Percentiles rank a stretch among this genome's conserved stretches.
Conservation (phyloP, 306 rosid species). For the Cicer bijugum region DNA sequence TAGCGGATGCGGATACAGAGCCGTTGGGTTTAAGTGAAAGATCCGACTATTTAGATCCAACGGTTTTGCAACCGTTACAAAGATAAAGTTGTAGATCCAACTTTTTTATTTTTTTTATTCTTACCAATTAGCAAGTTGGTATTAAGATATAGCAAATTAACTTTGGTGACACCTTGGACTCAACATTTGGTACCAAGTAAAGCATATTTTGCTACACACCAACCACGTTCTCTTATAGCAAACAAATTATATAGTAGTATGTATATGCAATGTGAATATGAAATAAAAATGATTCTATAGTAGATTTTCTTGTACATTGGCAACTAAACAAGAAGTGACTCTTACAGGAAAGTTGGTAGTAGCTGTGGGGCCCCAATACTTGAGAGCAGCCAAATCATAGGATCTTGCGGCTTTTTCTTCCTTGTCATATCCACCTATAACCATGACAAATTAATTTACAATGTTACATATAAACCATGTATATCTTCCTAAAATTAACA, state of each 20-base stretch:
- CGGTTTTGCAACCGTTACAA: too few relatives aligned
- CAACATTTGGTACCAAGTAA: slow-evolving; percentile 35
- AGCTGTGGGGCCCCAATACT: slow-evolving; percentile 95
- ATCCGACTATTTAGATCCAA: too few relatives aligned
- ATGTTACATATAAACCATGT: slow-evolving; percentile 20
- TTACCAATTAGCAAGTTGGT: too few relatives aligned
- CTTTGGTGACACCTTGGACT: slow-evolving; percentile 16
- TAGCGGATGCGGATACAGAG: too few relatives aligned
- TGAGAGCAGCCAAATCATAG: slow-evolving; percentile 96
- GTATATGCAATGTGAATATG: neutral
- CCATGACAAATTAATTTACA: slow-evolving; percentile 21
- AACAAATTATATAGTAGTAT: neutral
- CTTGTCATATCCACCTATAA: slow-evolving; percentile 93
- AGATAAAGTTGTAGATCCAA: too few relatives aligned
- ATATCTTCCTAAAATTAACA: neutral
- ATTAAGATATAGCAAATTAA: slow-evolving; percentile 11
- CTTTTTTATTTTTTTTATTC: too few relatives aligned
- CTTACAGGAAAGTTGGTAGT: slow-evolving; percentile 95
- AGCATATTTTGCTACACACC: slow-evolving; percentile 40
- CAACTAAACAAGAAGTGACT: slow-evolving; percentile 27
- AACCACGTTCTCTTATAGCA: slow-evolving; percentile 4
- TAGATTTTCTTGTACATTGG: slow-evolving; percentile 31
- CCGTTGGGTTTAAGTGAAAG: too few relatives aligned
- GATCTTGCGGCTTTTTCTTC: slow-evolving; percentile 99
- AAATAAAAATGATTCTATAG: slow-evolving; percentile 24